Evolutionary conservation across 305 asterid species (phyloP), one percentile per base, ranked within the genome.

Genomic region (Fraxinus sp.): DNA sequence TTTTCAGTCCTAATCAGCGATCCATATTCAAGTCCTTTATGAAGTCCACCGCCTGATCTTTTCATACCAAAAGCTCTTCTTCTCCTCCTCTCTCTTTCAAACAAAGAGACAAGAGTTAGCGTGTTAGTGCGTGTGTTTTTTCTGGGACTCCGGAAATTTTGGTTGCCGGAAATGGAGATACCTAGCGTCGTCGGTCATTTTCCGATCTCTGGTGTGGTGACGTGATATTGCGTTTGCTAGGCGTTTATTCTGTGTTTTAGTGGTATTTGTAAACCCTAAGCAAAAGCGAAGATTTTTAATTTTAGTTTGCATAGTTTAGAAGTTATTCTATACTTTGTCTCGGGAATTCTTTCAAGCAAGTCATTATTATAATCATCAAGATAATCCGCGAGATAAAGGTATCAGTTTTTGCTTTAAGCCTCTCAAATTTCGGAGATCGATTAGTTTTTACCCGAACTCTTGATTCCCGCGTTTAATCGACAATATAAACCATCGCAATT

Each of bases 261-360:
- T 5, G 20, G 59, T 49, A 49, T 49, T 49, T 49, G 59, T 49
- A 49, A 83, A 24, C 89, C 90, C 83, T 80, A 87, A 88, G 87
- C 87, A 78, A 83, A 88, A 81, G 59, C 86, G 66, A 85, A 71
- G 32, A 68, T 13, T 46, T 49, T 71, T 14, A 33, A 30, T 64
- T 79, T 83, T 78, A 62, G 80, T 74, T 90, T 57, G 87, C 90
- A 57, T 85, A 74, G 74, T 84, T 84, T 80, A 30, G 87, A 90
- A 90, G 96, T 86, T 86, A 88, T 88, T 86, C 85, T 90, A 84
- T 82, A 90, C 91, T 86, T 88, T 87, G 87, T 86, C 82, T 83
- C 49, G 75, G 82, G 77, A 83, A 66, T 83, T 73, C 82, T 79
- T 77, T 82, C 84, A 57, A 80, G 75, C 78, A 89, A 80, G 78